These are phyloP conservation scores for Phytophthora parvispora DNA, from an alignment of 352 stramenopile genomes.

Conservation along the genomic window DNA sequence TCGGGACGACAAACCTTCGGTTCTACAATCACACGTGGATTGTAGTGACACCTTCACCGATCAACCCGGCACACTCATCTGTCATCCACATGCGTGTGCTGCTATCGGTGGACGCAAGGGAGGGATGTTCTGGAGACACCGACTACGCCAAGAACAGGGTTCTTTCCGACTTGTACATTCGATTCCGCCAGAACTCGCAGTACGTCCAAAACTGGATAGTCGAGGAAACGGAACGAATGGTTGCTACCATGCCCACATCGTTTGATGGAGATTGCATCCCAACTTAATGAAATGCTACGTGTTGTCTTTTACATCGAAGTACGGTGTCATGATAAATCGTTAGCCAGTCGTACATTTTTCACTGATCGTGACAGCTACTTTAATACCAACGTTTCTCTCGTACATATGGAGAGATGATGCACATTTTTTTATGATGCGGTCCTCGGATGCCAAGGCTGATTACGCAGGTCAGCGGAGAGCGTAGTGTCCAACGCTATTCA, in stretches of 20 bases:
- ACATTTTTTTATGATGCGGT: too few relatives aligned
- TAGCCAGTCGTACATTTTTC: too few relatives aligned
- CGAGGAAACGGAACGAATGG: slow-evolving; percentile 4
- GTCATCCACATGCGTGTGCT: not conserved
- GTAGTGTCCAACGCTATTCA: too few relatives aligned
- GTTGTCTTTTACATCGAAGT: too few relatives aligned
- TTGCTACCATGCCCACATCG: not conserved
- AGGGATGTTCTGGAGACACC: not conserved
- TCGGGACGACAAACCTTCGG: not conserved
- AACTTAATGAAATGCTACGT: too few relatives aligned
- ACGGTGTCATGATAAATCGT: too few relatives aligned
- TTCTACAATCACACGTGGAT: slow-evolving; percentile 3
- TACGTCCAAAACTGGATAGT: slow-evolving; percentile 6
- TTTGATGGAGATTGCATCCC: not conserved
- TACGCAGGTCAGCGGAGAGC: too few relatives aligned
- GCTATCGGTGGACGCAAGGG: not conserved
- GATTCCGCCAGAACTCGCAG: not conserved
- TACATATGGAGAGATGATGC: too few relatives aligned
- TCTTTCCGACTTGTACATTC: slow-evolving; percentile 1
- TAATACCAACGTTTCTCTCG: too few relatives aligned
- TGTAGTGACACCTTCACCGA: slow-evolving; percentile 1
- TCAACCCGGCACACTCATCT: slow-evolving; percentile 1
- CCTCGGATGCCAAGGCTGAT: too few relatives aligned
- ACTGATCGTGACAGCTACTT: too few relatives aligned
- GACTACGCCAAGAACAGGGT: not conserved